Evolutionary conservation across 2,329 filamentous ascomycete genomes (phyloP).

Genomic region (Monilinia fructicola): DNA sequence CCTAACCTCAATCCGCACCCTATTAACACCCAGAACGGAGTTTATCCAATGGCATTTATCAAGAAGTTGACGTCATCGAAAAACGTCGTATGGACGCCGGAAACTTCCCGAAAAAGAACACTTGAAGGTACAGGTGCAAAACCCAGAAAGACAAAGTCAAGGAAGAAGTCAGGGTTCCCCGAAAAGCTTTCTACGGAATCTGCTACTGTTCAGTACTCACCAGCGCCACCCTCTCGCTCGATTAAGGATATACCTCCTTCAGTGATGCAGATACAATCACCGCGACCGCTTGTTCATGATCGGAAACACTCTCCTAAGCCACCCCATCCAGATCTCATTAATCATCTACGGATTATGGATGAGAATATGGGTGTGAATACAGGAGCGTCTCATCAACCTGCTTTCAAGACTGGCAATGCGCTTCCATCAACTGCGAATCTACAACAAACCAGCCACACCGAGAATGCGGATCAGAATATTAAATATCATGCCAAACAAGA

Average conservation of each 20-base stretch:
- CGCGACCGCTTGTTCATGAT: background rate
- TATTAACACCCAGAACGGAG: slow-evolving; percentile 2
- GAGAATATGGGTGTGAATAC: slow-evolving; percentile 4
- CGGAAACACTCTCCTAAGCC: background rate
- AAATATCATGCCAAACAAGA: background rate
- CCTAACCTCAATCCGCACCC: background rate
- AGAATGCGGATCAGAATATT: background rate
- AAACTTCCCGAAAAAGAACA: background rate
- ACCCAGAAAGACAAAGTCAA: slow-evolving; percentile 2
- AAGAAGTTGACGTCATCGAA: background rate
- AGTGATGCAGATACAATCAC: background rate
- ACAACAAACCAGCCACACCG: background rate
- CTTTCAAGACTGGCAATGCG: background rate
- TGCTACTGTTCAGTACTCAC: background rate
- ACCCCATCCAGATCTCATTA: slow-evolving; percentile 7
- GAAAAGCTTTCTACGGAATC: background rate
- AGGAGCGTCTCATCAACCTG: background rate
- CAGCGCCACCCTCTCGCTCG: background rate
- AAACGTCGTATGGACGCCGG: background rate
- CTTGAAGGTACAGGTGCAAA: background rate
- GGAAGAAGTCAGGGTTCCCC: background rate
- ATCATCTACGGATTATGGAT: slow-evolving; percentile 8
- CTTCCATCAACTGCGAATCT: background rate
- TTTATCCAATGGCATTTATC: slow-evolving; percentile 10
- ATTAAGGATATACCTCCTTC: background rate